These are phyloP conservation scores for Eucalyptus fibrosa DNA, from an alignment of 345 rosid species.

Conservation along the genomic window DNA sequence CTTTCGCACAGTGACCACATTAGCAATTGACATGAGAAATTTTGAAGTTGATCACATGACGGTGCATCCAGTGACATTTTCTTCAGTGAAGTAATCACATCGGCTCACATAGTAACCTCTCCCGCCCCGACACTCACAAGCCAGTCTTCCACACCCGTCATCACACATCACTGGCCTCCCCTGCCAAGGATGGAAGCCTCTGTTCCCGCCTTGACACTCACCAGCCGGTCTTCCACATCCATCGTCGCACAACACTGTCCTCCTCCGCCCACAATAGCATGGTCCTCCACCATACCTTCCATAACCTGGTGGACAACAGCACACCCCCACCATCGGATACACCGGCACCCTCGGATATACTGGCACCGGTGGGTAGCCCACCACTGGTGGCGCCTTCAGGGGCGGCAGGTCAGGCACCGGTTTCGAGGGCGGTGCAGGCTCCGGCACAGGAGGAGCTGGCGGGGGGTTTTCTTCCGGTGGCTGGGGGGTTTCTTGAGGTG, in stretches of 20 bases:
- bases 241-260: not conserved
- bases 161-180: not conserved
- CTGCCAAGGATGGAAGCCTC: slow-evolving; percentile 7
- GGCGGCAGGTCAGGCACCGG: accelerated
- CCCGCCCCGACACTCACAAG: slow-evolving; percentile 45
- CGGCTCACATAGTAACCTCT: not conserved
- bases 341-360: not conserved
- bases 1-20: not conserved
- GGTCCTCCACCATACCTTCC: not conserved
- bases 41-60: slow-evolving; percentile 17
- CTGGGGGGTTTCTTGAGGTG: too few species aligned
- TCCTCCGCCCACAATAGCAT: not conserved
- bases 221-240: slow-evolving; percentile 8
- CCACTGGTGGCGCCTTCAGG: accelerated
- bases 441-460: too few species aligned
- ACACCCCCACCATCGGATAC: not conserved
- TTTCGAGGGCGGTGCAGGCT: too few species aligned
- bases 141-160: not conserved
- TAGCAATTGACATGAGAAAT: not conserved
- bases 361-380: not conserved
- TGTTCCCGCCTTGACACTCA: slow-evolving; percentile 35
- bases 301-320: not conserved
- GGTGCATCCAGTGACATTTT: slow-evolving; percentile 34
- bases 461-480: too few species aligned
- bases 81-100: slow-evolving; percentile 39